These are phyloP conservation scores for Xylariaceae sp. DNA, from an alignment of 2,329 filamentous ascomycete species.

Conservation along the genomic window DNA sequence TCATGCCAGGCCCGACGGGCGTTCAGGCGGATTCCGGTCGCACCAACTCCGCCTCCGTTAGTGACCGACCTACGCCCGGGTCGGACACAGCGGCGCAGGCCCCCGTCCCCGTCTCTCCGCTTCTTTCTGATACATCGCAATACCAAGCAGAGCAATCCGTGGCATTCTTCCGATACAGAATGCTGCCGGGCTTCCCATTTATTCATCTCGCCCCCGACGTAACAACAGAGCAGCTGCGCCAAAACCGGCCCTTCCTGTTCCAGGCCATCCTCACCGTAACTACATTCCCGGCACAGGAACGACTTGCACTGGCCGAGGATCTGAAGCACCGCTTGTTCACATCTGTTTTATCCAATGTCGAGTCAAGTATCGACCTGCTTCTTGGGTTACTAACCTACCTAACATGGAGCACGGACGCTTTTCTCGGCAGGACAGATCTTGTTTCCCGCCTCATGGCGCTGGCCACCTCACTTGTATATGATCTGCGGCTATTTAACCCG, in stretches of 20 bases:
- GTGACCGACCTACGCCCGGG: constrained; percentile 5
- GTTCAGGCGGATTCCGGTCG: neutral
- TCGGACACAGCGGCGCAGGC: constrained; percentile 12
- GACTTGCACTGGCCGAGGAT: constrained; percentile 27
- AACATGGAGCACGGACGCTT: constrained; percentile 36
- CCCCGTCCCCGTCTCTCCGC: constrained; percentile 9
- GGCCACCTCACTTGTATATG: constrained; percentile 37
- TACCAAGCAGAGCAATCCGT: constrained; percentile 11
- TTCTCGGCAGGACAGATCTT: constrained; percentile 31
- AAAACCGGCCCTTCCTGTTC: constrained; percentile 34
- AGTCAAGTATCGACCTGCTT: constrained; percentile 35
- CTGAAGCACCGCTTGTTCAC: constrained; percentile 33
- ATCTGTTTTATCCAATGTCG: constrained; percentile 29
- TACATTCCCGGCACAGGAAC: constrained; percentile 31
- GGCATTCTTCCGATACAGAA: constrained; percentile 30
- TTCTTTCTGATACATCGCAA: constrained; percentile 11
- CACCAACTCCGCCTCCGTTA: neutral
- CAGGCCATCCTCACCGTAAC: constrained; percentile 36
- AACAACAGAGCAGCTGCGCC: constrained; percentile 32
- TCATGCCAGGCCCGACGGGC: neutral
- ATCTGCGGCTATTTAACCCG: constrained; percentile 35
- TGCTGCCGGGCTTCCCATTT: constrained; percentile 37
- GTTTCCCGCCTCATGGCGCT: constrained; percentile 37
- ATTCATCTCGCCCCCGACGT: constrained; percentile 29
- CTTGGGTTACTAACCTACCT: constrained; percentile 37